phyloP scores from a whole-genome alignment of 2,329 filamentous ascomycete species.

The Parastagonospora nodorum region DNA sequence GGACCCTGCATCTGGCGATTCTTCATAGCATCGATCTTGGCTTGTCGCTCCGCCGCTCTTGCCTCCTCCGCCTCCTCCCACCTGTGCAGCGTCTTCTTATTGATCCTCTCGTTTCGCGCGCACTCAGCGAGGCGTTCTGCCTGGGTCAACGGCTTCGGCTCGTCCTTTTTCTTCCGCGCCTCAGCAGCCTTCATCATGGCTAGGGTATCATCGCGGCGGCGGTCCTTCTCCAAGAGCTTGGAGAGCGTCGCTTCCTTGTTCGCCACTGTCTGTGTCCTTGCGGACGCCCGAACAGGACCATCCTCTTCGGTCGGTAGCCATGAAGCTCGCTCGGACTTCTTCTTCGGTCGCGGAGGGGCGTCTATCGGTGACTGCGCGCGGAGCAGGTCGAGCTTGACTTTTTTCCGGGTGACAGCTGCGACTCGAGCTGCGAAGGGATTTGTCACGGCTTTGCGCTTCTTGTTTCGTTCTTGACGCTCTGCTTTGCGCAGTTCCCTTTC shows the following conservation, averaged over 20 bases:
- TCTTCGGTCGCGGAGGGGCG: slow-evolving; percentile 59
- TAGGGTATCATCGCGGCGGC: slow-evolving; percentile 71
- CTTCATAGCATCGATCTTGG: slow-evolving; percentile 84
- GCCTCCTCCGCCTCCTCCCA: slow-evolving; percentile 95
- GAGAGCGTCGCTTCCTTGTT: slow-evolving; percentile 64
- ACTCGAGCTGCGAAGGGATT: slow-evolving; percentile 45
- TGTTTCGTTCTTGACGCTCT: slow-evolving; percentile 66
- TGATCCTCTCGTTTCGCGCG: slow-evolving; percentile 79
- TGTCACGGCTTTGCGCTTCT: slow-evolving; percentile 79
- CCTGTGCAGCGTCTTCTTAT: slow-evolving; percentile 86
- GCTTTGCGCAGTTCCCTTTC: slow-evolving; percentile 84
- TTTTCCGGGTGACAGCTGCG: slow-evolving; percentile 46
- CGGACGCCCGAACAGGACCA: slow-evolving; percentile 65
- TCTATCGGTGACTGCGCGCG: slow-evolving; percentile 52
- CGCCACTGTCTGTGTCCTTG: slow-evolving; percentile 65
- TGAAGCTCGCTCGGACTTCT: slow-evolving; percentile 72
- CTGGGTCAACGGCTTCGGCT: slow-evolving; percentile 84
- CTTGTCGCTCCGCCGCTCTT: slow-evolving; percentile 80
- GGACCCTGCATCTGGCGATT: slow-evolving; percentile 86
- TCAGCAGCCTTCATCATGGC: slow-evolving; percentile 66
- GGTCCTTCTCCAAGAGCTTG: slow-evolving; percentile 75
- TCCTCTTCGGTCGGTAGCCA: slow-evolving; percentile 70
- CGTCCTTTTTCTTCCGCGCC: slow-evolving; percentile 69
- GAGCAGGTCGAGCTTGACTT: slow-evolving; percentile 46
- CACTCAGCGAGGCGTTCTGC: slow-evolving; percentile 83